phyloP scores from a whole-genome alignment of 257 asterid genomes.

The Buddleja alternifolia region DNA sequence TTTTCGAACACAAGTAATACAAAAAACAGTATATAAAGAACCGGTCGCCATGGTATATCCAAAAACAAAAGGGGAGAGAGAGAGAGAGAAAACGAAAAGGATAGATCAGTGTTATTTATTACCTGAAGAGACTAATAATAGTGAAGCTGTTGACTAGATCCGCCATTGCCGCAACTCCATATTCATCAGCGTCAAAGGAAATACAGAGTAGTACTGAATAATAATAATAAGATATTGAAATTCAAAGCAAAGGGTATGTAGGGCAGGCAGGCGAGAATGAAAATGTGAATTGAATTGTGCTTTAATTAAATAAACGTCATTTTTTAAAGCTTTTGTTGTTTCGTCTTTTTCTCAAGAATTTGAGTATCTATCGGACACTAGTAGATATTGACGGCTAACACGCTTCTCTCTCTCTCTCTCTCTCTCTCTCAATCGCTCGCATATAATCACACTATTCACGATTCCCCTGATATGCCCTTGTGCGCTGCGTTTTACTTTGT shows the following conservation, averaged over 20 bases:
- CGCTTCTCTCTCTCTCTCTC: neutral
- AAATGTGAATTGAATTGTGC: too few species aligned
- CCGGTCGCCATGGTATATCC: neutral
- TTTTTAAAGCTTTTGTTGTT: too few species aligned
- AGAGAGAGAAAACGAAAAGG: neutral
- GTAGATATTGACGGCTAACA: constrained; percentile 13
- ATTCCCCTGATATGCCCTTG: neutral
- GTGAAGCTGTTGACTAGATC: constrained; percentile 36
- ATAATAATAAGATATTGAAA: constrained; percentile 19
- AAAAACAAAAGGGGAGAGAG: neutral
- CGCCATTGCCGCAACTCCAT: constrained; percentile 42
- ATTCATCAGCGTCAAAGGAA: constrained; percentile 13
- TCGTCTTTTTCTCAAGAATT: constrained; percentile 15
- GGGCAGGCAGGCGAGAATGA: too few species aligned
- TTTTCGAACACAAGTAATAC: neutral
- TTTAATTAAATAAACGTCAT: too few species aligned
- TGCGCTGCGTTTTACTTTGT: neutral
- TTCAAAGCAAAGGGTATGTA: too few species aligned
- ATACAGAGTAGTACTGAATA: constrained; percentile 3
- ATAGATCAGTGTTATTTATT: constrained; percentile 23
- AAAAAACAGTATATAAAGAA: constrained; percentile 10
- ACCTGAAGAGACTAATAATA: constrained; percentile 27
- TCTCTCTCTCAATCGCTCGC: too few species aligned
- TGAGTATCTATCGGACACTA: neutral
- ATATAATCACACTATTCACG: neutral